Evolutionary conservation across 148 eudicot species (phyloP), one percentile per base, ranked within the genome.

Genomic region (Mesembryanthemum crystallinum): DNA sequence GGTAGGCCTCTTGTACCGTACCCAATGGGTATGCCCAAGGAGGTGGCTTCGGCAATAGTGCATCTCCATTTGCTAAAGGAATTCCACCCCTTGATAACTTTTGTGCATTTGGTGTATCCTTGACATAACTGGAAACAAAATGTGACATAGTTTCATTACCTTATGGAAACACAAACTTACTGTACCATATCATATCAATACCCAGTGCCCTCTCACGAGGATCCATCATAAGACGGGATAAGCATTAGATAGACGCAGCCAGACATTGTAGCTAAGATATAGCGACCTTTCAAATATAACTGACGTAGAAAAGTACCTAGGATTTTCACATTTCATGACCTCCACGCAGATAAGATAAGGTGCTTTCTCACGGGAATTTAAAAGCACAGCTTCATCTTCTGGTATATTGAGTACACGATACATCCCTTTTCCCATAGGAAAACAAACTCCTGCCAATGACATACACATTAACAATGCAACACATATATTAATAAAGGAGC

Each of bases 361-460:
- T 77, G 97, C 98, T 80, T 95, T 95, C 77, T 95, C 98, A 73
- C 98, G 86, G 12, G 98, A 95, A 82, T 95, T 95, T 58, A 95
- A 66, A 75, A 95, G 98, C 73, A 90, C 87, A 7, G 96, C 96
- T 88, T 95, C 98, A 82, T 95, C 97, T 86, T 92, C 97, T 18
- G 98, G 98, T 76, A 95, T 92, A 78, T 89, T 79, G 29, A 95
- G 83, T 45, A 95, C 91, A 77, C 97, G 96, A 79, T 88, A 89
- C 85, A 89, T 80, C 73, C 97, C 98, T 84, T 83, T 92, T 61
- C 96, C 98, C 90, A 95, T 89, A 17, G 98, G 98, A 79, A 89
- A 95, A 82, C 96, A 88, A 70, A 95, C 93, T 52, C 97, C 98
- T 95, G 80, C 49, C 39, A 73, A 76, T 39, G 76, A 73, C 12